These are phyloP conservation scores for Centrapalus pauciflorus DNA, from an alignment of 129 eudicot genomes.

Conservation along the genomic window DNA sequence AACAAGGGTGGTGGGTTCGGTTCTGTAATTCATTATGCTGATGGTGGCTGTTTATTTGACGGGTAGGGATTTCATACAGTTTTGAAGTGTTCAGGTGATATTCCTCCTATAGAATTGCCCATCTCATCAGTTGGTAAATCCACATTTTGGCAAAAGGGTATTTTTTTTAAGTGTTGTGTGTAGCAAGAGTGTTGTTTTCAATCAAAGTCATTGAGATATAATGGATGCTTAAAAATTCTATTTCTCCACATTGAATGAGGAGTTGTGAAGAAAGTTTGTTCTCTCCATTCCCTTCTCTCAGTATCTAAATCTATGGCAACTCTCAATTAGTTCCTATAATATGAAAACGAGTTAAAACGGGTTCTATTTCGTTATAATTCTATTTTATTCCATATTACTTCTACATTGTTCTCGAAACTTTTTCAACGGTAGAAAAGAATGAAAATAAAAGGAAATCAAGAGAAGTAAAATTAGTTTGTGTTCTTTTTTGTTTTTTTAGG, in stretches of 20 bases:
- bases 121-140: constrained; percentile 17
- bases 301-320: neutral
- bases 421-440: too few species aligned
- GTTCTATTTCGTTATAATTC: too few species aligned
- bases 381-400: too few species aligned
- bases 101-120: neutral
- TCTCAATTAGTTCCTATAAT: too few species aligned
- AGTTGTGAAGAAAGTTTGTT: constrained; percentile 14
- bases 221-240: neutral
- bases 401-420: too few species aligned
- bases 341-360: too few species aligned
- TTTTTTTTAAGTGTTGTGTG: constrained; percentile 12
- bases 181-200: constrained; percentile 22
- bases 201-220: constrained; percentile 16
- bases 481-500: too few species aligned
- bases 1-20: constrained; percentile 6
- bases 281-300: constrained; percentile 3
- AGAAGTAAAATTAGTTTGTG: too few species aligned
- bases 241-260: constrained; percentile 7
- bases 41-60: constrained; percentile 12
- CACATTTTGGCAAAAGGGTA: constrained; percentile 18
- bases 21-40: neutral
- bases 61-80: constrained; percentile 10
- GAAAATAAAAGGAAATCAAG: too few species aligned
- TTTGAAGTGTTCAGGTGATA: constrained; percentile 17